These are phyloP conservation scores for Stropharia rugosoannulata DNA, from an alignment of 768 basidiomycete species.

Conservation along the genomic window DNA sequence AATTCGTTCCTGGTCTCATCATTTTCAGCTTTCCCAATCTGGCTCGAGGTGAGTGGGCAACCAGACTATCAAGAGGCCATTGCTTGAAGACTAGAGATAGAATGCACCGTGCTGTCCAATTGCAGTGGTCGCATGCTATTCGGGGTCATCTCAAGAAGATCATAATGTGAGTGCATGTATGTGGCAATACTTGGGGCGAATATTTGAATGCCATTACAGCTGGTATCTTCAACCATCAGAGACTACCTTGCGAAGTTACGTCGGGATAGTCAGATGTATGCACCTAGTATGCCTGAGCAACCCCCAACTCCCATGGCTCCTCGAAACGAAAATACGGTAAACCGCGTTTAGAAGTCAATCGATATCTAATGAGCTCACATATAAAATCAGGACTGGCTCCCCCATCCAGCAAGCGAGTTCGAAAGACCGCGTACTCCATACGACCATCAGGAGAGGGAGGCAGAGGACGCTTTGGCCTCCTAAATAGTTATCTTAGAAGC, in stretches of 20 bases:
- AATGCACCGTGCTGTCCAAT: constrained; percentile 85
- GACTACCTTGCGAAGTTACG: constrained; percentile 69
- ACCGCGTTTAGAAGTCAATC: constrained; percentile 5
- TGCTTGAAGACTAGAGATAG: constrained; percentile 32
- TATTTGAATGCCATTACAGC: constrained; percentile 33
- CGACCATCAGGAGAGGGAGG: constrained; percentile 22
- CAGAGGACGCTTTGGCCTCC: not conserved
- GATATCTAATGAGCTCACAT: constrained; percentile 9
- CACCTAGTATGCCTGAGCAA: constrained; percentile 34
- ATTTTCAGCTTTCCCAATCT: constrained; percentile 74
- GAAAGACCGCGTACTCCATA: constrained; percentile 38
- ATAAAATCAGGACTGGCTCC: constrained; percentile 31
- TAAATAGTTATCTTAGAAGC: not conserved
- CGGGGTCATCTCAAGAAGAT: constrained; percentile 79
- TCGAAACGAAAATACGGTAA: constrained; percentile 17
- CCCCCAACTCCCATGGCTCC: constrained; percentile 14
- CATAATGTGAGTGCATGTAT: constrained; percentile 54
- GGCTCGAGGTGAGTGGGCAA: constrained; percentile 59
- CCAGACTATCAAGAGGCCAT: not conserved
- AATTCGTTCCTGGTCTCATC: not conserved
- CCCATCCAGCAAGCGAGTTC: constrained; percentile 27
- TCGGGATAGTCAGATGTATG: constrained; percentile 31
- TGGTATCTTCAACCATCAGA: constrained; percentile 62
- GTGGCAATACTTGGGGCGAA: not conserved
- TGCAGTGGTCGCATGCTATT: constrained; percentile 75